These are phyloP conservation scores for Podaxis sp. DNA, from an alignment of 768 basidiomycete genomes.

Conservation along the genomic window DNA sequence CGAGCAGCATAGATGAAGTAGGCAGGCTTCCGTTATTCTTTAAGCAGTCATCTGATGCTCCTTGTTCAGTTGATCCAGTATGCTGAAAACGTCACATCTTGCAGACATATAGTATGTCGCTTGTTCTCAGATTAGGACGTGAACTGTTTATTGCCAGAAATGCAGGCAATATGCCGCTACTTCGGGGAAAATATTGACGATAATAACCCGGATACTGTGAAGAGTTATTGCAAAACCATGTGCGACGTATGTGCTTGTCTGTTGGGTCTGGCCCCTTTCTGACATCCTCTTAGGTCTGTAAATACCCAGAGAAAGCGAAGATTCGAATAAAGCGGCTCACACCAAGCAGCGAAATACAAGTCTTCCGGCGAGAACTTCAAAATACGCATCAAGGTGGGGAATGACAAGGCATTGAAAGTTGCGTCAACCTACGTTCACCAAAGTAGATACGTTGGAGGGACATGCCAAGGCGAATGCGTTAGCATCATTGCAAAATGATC, in stretches of 20 bases:
- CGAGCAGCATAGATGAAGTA: conserved; percentile 65
- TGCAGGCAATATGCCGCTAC: conserved; percentile 75
- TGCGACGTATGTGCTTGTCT: conserved; percentile 61
- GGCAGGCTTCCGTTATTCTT: conserved; percentile 19
- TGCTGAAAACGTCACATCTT: conserved; percentile 58
- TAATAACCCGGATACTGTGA: conserved; percentile 40
- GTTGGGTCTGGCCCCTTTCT: not conserved
- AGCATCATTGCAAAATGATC: too few species aligned
- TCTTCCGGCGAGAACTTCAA: conserved; percentile 15
- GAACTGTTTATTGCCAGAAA: not conserved
- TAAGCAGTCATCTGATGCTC: not conserved
- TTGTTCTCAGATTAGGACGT: not conserved
- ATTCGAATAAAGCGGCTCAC: conserved; percentile 52
- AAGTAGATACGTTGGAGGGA: not conserved
- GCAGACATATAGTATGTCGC: conserved; percentile 68
- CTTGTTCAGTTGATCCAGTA: conserved; percentile 38
- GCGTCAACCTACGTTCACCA: not conserved
- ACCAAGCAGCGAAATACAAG: conserved; percentile 28
- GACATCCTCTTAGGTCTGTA: conserved; percentile 58
- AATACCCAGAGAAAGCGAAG: conserved; percentile 67
- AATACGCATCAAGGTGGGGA: not conserved
- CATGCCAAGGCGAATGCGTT: not conserved
- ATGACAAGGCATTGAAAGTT: not conserved
- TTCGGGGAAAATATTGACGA: conserved; percentile 72
- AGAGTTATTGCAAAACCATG: conserved; percentile 68